These are phyloP conservation scores for Fusarium avenaceum DNA, from an alignment of 2,329 filamentous ascomycete genomes.

Conservation along the genomic window DNA sequence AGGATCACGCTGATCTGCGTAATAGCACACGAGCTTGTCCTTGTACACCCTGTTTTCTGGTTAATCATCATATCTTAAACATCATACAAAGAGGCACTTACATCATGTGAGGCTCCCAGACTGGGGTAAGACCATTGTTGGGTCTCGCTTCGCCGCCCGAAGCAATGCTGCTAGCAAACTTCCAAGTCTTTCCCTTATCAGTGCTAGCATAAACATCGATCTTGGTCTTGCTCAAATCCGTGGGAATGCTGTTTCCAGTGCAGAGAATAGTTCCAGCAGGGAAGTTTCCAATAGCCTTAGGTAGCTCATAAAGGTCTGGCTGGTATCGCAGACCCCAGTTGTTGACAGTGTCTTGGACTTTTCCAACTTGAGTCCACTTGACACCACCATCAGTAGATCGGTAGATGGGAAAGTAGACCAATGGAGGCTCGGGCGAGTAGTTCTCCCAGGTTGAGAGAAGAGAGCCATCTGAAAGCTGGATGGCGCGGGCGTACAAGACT, in stretches of 20 bases:
- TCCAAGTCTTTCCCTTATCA: constrained; percentile 73
- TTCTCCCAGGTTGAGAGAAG: constrained; percentile 69
- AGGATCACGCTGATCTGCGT: constrained; percentile 77
- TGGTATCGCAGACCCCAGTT: constrained; percentile 78
- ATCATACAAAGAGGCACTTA: constrained; percentile 22
- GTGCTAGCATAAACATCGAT: constrained; percentile 76
- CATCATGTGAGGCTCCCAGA: constrained; percentile 80
- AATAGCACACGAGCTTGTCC: constrained; percentile 73
- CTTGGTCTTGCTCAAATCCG: constrained; percentile 72
- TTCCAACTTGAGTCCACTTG: constrained; percentile 75
- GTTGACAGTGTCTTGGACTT: constrained; percentile 73
- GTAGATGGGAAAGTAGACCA: constrained; percentile 68
- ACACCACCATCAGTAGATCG: constrained; percentile 65
- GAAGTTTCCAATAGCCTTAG: constrained; percentile 68
- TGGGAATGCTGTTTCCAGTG: constrained; percentile 71
- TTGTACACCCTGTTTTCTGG: constrained; percentile 61
- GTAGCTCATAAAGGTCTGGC: constrained; percentile 75
- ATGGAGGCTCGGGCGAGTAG: constrained; percentile 68
- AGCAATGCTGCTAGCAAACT: constrained; percentile 76
- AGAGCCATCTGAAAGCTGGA: constrained; percentile 60
- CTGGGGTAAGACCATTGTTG: constrained; percentile 74
- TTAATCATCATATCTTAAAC: background rate
- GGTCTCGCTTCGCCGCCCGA: constrained; percentile 72
- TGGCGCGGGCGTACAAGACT: constrained; percentile 61
- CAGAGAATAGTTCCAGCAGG: constrained; percentile 73